Conservation (phyloP, 345 rosid species). For the Gossypium sturtianum region DNA sequence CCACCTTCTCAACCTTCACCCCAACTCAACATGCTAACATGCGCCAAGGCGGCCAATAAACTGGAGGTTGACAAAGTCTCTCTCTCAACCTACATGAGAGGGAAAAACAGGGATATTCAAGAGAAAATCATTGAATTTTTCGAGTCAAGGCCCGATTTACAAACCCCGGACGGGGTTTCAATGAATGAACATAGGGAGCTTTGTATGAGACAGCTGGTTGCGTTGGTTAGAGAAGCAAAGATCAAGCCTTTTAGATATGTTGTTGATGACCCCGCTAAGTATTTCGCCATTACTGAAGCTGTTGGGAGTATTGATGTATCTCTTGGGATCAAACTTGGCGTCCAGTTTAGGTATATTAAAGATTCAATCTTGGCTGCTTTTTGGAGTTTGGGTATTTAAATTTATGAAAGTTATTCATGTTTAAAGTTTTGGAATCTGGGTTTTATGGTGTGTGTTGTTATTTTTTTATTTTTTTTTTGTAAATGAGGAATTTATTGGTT, state of each 20-base stretch:
- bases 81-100: conserved; percentile 54
- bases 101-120: conserved; percentile 69
- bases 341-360: conserved; percentile 68
- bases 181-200: conserved; percentile 74
- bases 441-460: neutral
- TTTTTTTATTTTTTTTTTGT: too few species aligned
- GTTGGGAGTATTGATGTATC: conserved; percentile 85
- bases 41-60: conserved; percentile 30
- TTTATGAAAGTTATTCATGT: neutral
- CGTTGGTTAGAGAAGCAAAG: conserved; percentile 71
- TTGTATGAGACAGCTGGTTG: conserved; percentile 77
- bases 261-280: conserved; percentile 68
- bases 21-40: conserved; percentile 26
- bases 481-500: neutral
- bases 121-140: conserved; percentile 58
- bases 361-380: neutral
- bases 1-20: neutral
- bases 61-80: conserved; percentile 42
- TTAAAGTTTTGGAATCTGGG: too few species aligned
- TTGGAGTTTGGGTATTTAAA: neutral
- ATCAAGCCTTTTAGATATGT: conserved; percentile 61
- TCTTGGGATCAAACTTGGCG: conserved; percentile 88
- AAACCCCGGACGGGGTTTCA: conserved; percentile 80
- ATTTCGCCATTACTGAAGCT: conserved; percentile 84
- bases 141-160: conserved; percentile 68